Conservation (phyloP, 148 eudicot species). For the Drosera capensis region DNA sequence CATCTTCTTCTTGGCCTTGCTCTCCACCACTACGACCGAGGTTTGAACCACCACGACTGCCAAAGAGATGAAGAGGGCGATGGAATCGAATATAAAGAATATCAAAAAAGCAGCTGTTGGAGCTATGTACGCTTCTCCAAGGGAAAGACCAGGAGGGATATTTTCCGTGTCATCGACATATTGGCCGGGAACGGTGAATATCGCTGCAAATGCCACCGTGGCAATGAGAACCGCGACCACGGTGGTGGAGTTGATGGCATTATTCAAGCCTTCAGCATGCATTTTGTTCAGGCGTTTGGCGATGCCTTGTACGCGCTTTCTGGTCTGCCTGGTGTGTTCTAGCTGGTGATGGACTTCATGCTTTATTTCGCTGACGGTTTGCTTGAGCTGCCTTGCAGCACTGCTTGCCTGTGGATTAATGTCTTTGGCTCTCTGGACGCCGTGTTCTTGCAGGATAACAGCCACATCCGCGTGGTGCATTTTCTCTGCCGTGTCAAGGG, state of each 20-base stretch:
- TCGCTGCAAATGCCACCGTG: conserved; percentile 45
- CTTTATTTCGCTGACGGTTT: conserved; percentile 49
- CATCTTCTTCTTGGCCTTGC: conserved; percentile 44
- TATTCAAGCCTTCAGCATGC: conserved; percentile 44
- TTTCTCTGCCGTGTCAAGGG: conserved; percentile 38
- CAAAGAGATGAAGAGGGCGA: conserved; percentile 50
- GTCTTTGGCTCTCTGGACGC: conserved; percentile 24
- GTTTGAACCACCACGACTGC: conserved; percentile 58
- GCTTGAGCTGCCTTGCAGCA: conserved; percentile 27
- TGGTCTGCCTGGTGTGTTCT: conserved; percentile 34
- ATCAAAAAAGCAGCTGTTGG: conserved; percentile 17
- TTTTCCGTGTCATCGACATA: conserved; percentile 15
- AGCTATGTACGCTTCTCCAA: conserved; percentile 39
- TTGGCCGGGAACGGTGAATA: conserved; percentile 41
- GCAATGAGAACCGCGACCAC: conserved; percentile 44
- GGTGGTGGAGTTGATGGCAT: conserved; percentile 41
- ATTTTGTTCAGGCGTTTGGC: conserved; percentile 32
- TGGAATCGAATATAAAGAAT: conserved; percentile 37
- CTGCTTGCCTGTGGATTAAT: conserved; percentile 12
- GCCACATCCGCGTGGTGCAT: conserved; percentile 15
- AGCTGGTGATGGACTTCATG: conserved; percentile 45
- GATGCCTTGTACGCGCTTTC: conserved; percentile 22
- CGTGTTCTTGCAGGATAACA: conserved; percentile 15
- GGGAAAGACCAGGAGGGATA: conserved; percentile 13
- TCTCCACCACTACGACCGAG: conserved; percentile 36